Evolutionary conservation across 495 filamentous ascomycete species (phyloP), one percentile per base, ranked within the genome.

Genomic region (Neurospora sp.): DNA sequence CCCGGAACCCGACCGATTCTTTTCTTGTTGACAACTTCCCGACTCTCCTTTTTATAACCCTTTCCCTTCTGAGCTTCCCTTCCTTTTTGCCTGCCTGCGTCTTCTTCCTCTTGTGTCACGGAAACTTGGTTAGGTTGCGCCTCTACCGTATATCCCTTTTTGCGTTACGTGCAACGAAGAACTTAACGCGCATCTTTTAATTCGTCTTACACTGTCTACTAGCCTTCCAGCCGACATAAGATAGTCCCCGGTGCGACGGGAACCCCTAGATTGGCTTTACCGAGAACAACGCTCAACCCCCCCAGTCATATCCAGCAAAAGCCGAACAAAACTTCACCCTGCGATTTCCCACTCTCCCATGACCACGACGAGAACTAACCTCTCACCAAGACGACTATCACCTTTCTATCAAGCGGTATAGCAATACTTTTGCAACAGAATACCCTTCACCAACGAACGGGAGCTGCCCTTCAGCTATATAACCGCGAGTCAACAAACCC

Each of bases 401-500:
- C 54, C 54, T 66, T 66, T 66, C 12, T 18, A 9, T 18, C 54
- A 35, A 35, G 23, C 11, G 12, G 54, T 31, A 31, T 1, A 62
- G 23, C 27, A 35, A 2, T 9, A 2, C 1, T 18, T 18, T 7
- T 18, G 14, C 27, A 66, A 66, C 54, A 27, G 18, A 6, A 37
- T 9, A 66, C 14, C 54, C 14, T 66, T 35, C 27, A 27, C 27
- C 27, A 27, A 27, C 27, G 27, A 27, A 66, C 27, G 54, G 31
- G 6, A 66, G 54, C 54, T 66, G 27, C 27, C 27, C 54, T 35
- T 7, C 12, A 66, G 44, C 48, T 69, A 69, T 20, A 48, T 54
- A 39, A 48, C 41, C 72, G 72, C 38, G 71, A 72, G 74, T 74
- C 72, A 75, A 76, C 73, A 71, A 5, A 27, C 41, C 54, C 39